These are phyloP conservation scores for Lycium ferocissimum DNA, from an alignment of 257 asterid species.

Conservation along the genomic window DNA sequence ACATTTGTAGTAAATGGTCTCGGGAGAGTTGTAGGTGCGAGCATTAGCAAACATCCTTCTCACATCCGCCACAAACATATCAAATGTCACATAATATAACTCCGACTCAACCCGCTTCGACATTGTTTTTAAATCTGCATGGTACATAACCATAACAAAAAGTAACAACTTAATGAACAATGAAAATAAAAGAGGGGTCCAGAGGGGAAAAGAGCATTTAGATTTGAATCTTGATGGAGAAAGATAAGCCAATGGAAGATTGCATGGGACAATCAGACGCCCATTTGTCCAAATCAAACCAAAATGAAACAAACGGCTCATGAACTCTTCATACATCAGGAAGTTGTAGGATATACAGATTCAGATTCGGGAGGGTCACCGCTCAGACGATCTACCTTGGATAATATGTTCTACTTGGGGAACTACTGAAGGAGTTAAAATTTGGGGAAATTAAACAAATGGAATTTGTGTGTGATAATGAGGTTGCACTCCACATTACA, in stretches of 20 bases:
- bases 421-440: too few species aligned
- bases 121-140: conserved; percentile 87
- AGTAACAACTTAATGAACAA: conserved; percentile 1
- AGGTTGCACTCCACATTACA: too few species aligned
- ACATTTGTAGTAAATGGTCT: conserved; percentile 88
- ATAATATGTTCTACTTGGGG: too few species aligned
- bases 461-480: too few species aligned
- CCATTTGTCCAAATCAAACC: not conserved
- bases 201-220: not conserved
- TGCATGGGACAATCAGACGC: not conserved
- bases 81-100: conserved; percentile 83
- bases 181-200: not conserved
- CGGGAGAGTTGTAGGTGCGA: conserved; percentile 95
- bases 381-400: too few species aligned
- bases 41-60: conserved; percentile 90
- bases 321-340: not conserved
- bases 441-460: too few species aligned
- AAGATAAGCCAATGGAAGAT: not conserved
- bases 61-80: conserved; percentile 90
- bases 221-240: conserved; percentile 11
- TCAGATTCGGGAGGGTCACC: too few species aligned
- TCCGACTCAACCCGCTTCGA: conserved; percentile 94
- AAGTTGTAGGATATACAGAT: too few species aligned
- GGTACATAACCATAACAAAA: conserved; percentile 1
- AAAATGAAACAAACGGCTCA: not conserved